phyloP scores from a whole-genome alignment of 2,329 filamentous ascomycete species.

The Whalleya microplaca region DNA sequence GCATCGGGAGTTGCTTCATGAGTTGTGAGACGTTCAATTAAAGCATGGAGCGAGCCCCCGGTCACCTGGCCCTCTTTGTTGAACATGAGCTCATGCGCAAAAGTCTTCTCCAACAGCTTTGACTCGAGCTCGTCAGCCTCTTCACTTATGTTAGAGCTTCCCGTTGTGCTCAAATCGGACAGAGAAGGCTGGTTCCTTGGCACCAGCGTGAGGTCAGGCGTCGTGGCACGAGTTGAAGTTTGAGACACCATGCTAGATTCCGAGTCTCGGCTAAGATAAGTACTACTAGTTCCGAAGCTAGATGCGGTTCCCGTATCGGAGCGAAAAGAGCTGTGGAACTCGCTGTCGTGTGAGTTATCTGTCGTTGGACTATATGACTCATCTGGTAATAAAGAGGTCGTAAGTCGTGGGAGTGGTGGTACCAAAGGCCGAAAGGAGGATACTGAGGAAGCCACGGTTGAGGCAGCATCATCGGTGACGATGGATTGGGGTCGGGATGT shows the following conservation, averaged over 20 bases:
- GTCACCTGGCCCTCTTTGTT: constrained; percentile 96
- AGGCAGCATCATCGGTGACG: constrained; percentile 44
- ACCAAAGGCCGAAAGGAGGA: constrained; percentile 53
- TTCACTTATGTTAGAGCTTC: constrained; percentile 69
- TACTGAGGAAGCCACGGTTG: constrained; percentile 50
- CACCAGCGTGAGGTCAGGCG: constrained; percentile 67
- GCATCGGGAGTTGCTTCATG: constrained; percentile 92
- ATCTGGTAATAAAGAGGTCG: constrained; percentile 51
- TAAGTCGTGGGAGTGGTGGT: constrained; percentile 61
- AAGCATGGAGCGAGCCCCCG: constrained; percentile 84
- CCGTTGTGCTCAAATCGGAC: constrained; percentile 69
- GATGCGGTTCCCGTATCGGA: constrained; percentile 75
- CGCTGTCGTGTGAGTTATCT: constrained; percentile 51
- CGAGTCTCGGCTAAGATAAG: constrained; percentile 79
- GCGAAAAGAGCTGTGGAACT: constrained; percentile 56
- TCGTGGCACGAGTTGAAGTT: constrained; percentile 85
- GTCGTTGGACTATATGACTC: constrained; percentile 55
- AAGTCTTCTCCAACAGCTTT: constrained; percentile 88
- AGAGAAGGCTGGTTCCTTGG: constrained; percentile 64
- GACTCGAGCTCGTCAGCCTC: constrained; percentile 80
- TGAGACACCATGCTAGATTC: constrained; percentile 80
- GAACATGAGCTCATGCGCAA: constrained; percentile 85
- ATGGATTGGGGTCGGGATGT: constrained; percentile 49
- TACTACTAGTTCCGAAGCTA: constrained; percentile 77
- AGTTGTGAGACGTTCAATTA: constrained; percentile 92